phyloP scores from a whole-genome alignment of 2,329 filamentous ascomycete genomes.

The Ophiostoma sp. region DNA sequence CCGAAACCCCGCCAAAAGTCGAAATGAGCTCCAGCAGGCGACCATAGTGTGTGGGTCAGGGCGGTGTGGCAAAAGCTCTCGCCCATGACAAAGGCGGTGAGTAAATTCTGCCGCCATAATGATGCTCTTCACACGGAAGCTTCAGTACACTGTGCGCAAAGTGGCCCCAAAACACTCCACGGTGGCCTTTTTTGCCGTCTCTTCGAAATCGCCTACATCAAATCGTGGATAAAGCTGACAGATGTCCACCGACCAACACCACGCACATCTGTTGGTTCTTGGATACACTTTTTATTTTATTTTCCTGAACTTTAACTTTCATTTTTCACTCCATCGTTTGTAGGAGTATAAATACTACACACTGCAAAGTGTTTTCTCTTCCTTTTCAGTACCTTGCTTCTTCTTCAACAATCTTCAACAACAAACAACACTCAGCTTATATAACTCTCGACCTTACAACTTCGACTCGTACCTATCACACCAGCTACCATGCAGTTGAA shows the following conservation, averaged over 20 bases:
- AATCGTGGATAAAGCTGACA: not conserved
- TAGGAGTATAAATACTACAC: no score
- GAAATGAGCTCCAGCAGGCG: not conserved
- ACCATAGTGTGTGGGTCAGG: not conserved
- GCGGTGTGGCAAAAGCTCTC: not conserved
- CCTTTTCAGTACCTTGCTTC: no score
- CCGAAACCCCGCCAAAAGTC: not conserved
- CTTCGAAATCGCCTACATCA: not conserved
- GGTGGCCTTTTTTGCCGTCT: constrained; percentile 45
- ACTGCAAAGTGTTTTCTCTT: no score
- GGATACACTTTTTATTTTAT: not conserved
- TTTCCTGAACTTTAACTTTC: not conserved
- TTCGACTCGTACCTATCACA: not conserved
- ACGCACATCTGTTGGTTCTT: not conserved
- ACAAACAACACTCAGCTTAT: not conserved
- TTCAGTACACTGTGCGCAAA: not conserved
- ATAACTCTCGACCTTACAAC: not conserved
- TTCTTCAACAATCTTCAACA: not conserved
- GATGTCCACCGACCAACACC: not conserved
- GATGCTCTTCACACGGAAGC: not conserved
- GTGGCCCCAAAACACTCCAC: constrained; percentile 39
- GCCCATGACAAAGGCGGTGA: not conserved
- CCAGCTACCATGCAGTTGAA: not conserved
- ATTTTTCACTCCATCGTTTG: not conserved
- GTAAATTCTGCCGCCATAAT: not conserved